Conservation (phyloP, 148 eudicot genomes). For the Nyssa sinensis region DNA sequence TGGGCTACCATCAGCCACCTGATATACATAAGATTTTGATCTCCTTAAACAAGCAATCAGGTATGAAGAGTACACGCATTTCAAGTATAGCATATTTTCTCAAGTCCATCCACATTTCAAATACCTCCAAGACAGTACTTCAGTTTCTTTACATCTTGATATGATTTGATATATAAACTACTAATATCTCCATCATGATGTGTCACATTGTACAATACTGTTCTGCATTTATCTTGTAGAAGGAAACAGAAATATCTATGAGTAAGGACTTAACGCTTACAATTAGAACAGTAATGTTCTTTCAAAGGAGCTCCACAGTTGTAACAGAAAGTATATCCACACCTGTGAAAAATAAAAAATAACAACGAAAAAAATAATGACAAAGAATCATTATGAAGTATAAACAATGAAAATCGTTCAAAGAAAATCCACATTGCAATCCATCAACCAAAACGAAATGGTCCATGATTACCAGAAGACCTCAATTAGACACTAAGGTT, state of each 20-base stretch:
- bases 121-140: neutral
- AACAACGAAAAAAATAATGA: neutral
- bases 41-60: neutral
- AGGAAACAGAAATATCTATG: neutral
- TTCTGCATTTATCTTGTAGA: neutral
- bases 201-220: neutral
- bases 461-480: neutral
- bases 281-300: conserved; percentile 18
- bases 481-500: neutral
- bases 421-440: neutral
- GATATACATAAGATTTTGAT: too few relatives aligned
- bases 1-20: neutral
- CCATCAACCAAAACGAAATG: neutral
- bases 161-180: neutral
- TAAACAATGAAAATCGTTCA: neutral
- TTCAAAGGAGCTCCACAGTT: conserved; percentile 34
- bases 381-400: neutral
- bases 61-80: neutral
- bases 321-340: conserved; percentile 64
- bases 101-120: neutral
- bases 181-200: neutral
- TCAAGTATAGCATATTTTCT: neutral
- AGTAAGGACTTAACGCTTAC: conserved; percentile 7
- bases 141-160: neutral
- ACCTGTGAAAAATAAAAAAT: conserved; percentile 30